These are phyloP conservation scores for Aleurites moluccanus DNA, from an alignment of 441 rosid genomes.

Conservation along the genomic window DNA sequence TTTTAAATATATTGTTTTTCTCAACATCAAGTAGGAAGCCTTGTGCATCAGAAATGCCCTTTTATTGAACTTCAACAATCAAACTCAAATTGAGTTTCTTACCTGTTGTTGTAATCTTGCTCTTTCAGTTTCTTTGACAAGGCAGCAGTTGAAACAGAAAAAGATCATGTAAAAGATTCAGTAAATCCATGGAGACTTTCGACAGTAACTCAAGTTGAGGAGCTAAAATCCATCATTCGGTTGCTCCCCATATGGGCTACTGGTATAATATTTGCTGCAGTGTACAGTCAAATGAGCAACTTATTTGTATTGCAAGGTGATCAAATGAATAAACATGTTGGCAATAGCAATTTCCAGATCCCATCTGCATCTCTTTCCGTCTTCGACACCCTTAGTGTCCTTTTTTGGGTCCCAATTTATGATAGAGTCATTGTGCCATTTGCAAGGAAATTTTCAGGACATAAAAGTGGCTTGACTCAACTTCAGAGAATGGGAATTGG, in stretches of 20 bases:
- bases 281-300: constrained; percentile 38
- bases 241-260: constrained; percentile 32
- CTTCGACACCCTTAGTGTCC: constrained; percentile 39
- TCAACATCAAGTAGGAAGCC: no score
- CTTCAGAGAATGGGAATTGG: constrained; percentile 45
- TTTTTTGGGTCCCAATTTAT: constrained; percentile 37
- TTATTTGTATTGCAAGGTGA: constrained; percentile 39
- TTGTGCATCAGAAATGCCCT: no score
- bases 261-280: constrained; percentile 37
- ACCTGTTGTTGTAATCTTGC: neutral
- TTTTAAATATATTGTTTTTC: no score
- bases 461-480: constrained; percentile 34
- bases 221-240: constrained; percentile 20
- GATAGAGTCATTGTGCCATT: constrained; percentile 30
- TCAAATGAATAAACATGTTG: constrained; percentile 30
- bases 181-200: constrained; percentile 34
- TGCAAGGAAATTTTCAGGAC: constrained; percentile 32
- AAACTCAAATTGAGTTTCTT: neutral
- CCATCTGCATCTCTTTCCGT: constrained; percentile 39
- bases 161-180: constrained; percentile 24
- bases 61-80: constrained; percentile 19
- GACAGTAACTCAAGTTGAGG: constrained; percentile 38
- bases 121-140: constrained; percentile 40
- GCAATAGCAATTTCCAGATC: constrained; percentile 26
- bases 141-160: constrained; percentile 36